These are phyloP conservation scores for Flaveria sonorensis DNA, from an alignment of 129 eudicot genomes.

Conservation along the genomic window DNA sequence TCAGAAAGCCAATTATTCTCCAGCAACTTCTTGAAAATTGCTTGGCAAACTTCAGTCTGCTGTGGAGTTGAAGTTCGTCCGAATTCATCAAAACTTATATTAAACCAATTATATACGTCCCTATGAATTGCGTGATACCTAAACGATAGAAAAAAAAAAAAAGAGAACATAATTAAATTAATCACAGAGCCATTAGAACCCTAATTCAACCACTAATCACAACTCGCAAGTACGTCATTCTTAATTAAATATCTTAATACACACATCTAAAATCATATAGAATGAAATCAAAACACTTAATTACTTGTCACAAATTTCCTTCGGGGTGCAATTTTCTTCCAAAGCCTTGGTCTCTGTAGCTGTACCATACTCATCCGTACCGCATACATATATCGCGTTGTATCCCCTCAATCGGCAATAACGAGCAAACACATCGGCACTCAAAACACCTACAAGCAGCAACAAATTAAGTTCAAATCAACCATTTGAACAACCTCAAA, in stretches of 20 bases:
- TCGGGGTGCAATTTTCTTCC: conserved; percentile 83
- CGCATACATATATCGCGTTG: conserved; percentile 77
- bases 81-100: conserved; percentile 83
- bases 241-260: neutral
- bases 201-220: neutral
- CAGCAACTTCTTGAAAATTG: conserved; percentile 66
- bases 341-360: conserved; percentile 93
- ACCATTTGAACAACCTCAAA: neutral
- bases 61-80: conserved; percentile 92
- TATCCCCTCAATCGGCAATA: conserved; percentile 78
- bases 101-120: conserved; percentile 84
- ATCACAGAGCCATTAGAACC: neutral
- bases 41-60: conserved; percentile 96
- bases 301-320: conserved; percentile 93
- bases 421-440: conserved; percentile 96
- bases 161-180: neutral
- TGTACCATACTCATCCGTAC: conserved; percentile 97
- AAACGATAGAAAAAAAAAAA: neutral
- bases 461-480: conserved; percentile 10
- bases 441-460: conserved; percentile 67
- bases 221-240: neutral
- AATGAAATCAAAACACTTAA: neutral
- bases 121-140: conserved; percentile 93
- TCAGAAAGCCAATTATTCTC: conserved; percentile 90
- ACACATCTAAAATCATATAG: neutral